Percentiles rank a stretch among this genome's conserved stretches.
phyloP scores from a whole-genome alignment of 75 land plant genomes.

The Ceratopteris richardii region DNA sequence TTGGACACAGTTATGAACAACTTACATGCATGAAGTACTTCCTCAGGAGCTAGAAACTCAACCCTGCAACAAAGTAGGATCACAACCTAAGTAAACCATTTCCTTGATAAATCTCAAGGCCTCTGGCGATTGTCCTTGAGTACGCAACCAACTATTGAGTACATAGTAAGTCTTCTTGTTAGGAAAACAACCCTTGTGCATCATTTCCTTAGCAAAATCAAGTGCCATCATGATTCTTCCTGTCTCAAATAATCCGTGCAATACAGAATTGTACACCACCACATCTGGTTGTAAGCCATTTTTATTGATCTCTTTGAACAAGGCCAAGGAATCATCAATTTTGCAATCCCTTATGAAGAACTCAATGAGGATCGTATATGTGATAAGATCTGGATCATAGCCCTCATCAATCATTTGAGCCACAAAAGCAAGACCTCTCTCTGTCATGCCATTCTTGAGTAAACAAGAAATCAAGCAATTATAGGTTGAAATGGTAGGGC shows the following conservation, averaged over 20 bases:
- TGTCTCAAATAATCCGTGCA: slow-evolving; percentile 46
- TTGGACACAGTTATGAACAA: no score
- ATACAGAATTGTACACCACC: slow-evolving; percentile 64
- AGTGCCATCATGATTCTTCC: slow-evolving; percentile 42
- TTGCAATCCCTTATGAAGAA: slow-evolving; percentile 30
- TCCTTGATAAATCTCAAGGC: slow-evolving; percentile 45
- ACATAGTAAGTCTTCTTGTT: slow-evolving; percentile 37
- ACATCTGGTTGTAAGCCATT: slow-evolving; percentile 50
- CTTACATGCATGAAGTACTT: no score
- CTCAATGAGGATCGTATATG: slow-evolving; percentile 73
- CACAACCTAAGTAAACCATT: slow-evolving; percentile 25
- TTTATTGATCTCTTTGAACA: slow-evolving; percentile 57
- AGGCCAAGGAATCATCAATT: slow-evolving; percentile 25
- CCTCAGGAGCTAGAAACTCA: no score
- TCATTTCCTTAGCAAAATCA: slow-evolving; percentile 29
- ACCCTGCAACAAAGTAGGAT: slow-evolving; percentile 10
- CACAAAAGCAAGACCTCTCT: slow-evolving; percentile 43
- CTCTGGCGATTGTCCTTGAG: slow-evolving; percentile 28
- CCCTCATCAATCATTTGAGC: slow-evolving; percentile 67
- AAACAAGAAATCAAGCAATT: slow-evolving; percentile 29
- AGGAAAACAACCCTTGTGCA: slow-evolving; percentile 12
- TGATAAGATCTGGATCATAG: slow-evolving; percentile 53
- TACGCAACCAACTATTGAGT: slow-evolving; percentile 48
- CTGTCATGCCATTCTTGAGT: slow-evolving; percentile 33
- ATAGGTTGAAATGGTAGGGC: no score